Conservation (phyloP, 2,329 filamentous ascomycete species). For the Trichoderma pleuroti region DNA sequence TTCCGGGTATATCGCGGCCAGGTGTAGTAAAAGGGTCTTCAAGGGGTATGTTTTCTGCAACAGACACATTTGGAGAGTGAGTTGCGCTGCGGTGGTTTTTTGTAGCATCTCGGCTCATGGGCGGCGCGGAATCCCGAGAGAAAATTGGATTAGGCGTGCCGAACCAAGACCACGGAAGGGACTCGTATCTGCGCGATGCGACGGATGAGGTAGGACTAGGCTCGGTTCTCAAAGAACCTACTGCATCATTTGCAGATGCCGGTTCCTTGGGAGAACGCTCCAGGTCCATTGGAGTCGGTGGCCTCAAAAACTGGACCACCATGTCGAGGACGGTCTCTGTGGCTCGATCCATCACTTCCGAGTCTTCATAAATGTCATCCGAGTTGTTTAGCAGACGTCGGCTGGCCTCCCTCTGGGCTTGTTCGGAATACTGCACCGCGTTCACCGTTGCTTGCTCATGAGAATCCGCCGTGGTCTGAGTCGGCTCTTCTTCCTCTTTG, state of each 20-base stretch:
- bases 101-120: conserved; percentile 29
- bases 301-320: conserved; percentile 48
- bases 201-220: conserved; percentile 30
- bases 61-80: conserved; percentile 7
- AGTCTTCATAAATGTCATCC: conserved; percentile 1
- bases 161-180: conserved; percentile 52
- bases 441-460: background rate
- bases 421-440: background rate
- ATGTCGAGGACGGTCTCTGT: conserved; percentile 45
- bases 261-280: conserved; percentile 38
- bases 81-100: conserved; percentile 10
- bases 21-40: conserved; percentile 36
- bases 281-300: conserved; percentile 44
- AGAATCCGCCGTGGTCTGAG: background rate
- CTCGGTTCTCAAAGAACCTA: conserved; percentile 39
- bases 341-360: conserved; percentile 26
- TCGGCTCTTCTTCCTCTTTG: background rate
- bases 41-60: conserved; percentile 15
- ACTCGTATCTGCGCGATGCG: conserved; percentile 33
- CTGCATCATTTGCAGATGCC: conserved; percentile 51
- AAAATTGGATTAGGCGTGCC: conserved; percentile 35
- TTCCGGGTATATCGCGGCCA: conserved; percentile 19
- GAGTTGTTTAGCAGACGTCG: background rate
- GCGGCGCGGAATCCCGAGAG: conserved; percentile 21
- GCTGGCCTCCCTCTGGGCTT: background rate